These are phyloP conservation scores for Nannochloris sp. DNA, from an alignment of 139 green algal genomes.

Conservation along the genomic window DNA sequence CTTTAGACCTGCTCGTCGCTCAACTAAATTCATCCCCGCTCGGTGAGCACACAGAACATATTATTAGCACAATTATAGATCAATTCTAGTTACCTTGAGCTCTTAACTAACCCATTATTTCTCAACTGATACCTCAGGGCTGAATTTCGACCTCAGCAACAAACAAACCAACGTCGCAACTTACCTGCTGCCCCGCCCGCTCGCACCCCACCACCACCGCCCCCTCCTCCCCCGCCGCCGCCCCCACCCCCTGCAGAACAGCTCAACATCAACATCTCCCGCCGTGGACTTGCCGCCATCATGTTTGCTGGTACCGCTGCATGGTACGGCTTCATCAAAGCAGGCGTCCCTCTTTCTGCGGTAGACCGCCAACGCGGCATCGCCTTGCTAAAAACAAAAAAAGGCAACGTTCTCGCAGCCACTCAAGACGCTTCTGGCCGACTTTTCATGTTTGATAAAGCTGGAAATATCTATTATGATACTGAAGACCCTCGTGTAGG, in stretches of 20 bases:
- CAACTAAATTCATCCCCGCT: too few species aligned
- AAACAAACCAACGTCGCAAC: background rate
- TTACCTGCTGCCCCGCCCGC: slow-evolving; percentile 3
- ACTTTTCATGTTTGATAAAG: slow-evolving; percentile 35
- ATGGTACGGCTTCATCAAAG: slow-evolving; percentile 9
- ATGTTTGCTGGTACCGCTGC: slow-evolving; percentile 19
- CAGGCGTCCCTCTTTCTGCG: slow-evolving; percentile 1
- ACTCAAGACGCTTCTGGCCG: slow-evolving; percentile 20
- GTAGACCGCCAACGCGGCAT: slow-evolving; percentile 12
- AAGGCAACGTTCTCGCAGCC: slow-evolving; percentile 35
- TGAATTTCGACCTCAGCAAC: background rate
- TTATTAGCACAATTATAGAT: too few species aligned
- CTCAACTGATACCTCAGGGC: background rate
- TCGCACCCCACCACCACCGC: background rate
- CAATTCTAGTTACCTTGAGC: too few species aligned
- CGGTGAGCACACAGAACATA: too few species aligned
- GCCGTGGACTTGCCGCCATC: slow-evolving; percentile 8
- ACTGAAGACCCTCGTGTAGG: slow-evolving; percentile 26
- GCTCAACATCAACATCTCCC: slow-evolving; percentile 5
- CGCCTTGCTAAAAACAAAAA: slow-evolving; percentile 27
- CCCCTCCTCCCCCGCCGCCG: background rate
- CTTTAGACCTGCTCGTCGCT: too few species aligned
- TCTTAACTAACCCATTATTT: too few species aligned
- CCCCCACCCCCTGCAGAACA: background rate
- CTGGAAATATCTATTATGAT: slow-evolving; percentile 52